phyloP scores from a whole-genome alignment of 2,329 filamentous ascomycete species.

The Neurospora sp. region DNA sequence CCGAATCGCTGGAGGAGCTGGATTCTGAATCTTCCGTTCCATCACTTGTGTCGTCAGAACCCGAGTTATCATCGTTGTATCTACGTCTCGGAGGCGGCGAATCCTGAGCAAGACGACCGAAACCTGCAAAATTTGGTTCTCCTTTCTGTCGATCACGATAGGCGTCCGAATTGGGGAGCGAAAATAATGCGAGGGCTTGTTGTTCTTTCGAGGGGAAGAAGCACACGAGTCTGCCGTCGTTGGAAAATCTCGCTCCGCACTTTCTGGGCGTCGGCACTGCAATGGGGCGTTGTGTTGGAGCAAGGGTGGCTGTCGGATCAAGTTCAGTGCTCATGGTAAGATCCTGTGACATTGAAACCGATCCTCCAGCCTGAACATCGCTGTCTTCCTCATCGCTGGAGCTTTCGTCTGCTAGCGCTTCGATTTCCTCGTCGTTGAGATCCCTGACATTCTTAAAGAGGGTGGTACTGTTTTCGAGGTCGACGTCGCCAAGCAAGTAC shows the following conservation, averaged over 20 bases:
- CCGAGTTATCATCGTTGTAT: conserved; percentile 39
- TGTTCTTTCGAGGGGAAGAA: conserved; percentile 62
- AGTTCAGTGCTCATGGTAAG: conserved; percentile 43
- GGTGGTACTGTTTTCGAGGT: conserved; percentile 48
- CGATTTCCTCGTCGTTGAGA: conserved; percentile 42
- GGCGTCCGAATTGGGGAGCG: conserved; percentile 31
- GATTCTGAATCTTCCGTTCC: conserved; percentile 40
- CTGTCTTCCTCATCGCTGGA: conserved; percentile 75
- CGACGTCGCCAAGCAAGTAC: conserved; percentile 53
- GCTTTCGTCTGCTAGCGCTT: conserved; percentile 58
- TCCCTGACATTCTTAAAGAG: conserved; percentile 57
- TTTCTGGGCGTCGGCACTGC: conserved; percentile 46
- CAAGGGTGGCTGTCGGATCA: conserved; percentile 37
- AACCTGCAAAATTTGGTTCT: conserved; percentile 47
- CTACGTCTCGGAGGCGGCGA: conserved; percentile 35
- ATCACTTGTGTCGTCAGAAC: conserved; percentile 38
- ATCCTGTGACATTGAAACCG: conserved; percentile 52
- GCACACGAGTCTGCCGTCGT: conserved; percentile 52
- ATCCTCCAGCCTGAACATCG: conserved; percentile 40
- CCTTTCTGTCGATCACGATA: conserved; percentile 39
- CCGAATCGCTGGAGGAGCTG: conserved; percentile 48
- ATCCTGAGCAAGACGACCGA: conserved; percentile 44
- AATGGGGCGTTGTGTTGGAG: conserved; percentile 39
- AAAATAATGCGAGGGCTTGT: conserved; percentile 41
- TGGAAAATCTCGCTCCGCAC: conserved; percentile 52